Percentiles rank a stretch among this genome's conserved stretches.
Conservation (phyloP, 805 yeast species). For the Myxozyma nipponensis region DNA sequence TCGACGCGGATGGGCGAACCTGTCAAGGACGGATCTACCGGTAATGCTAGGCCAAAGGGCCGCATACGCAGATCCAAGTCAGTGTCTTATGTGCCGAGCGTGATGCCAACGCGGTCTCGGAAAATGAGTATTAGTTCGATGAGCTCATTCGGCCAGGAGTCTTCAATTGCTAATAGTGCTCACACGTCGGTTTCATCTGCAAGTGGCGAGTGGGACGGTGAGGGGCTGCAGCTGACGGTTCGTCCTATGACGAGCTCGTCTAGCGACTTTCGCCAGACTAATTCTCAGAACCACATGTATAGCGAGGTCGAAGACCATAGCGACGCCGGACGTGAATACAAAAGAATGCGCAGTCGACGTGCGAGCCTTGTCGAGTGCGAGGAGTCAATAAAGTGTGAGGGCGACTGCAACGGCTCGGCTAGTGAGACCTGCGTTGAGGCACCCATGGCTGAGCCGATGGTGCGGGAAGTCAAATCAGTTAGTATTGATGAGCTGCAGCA, state of each 20-base stretch:
- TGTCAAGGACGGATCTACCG: background rate
- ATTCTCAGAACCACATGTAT: constrained; percentile 4
- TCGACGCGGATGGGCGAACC: too few relatives aligned
- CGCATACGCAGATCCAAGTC: constrained; percentile 19
- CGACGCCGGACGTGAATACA: constrained; percentile 14
- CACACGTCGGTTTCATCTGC: background rate
- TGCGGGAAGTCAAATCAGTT: background rate
- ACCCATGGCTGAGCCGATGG: background rate
- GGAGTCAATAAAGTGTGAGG: too few relatives aligned
- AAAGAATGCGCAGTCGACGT: constrained; percentile 11
- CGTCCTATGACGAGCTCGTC: background rate
- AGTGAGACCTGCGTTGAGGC: background rate
- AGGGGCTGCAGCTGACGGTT: background rate
- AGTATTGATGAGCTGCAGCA: background rate
- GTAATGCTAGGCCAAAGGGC: background rate
- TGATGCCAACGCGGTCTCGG: constrained; percentile 9
- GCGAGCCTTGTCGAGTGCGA: background rate
- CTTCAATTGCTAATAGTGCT: background rate
- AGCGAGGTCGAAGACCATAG: constrained; percentile 15
- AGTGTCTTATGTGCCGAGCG: constrained; percentile 16
- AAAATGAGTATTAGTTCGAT: constrained; percentile 7
- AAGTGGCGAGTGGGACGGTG: background rate
- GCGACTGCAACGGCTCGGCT: background rate
- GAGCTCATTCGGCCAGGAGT: constrained; percentile 1
- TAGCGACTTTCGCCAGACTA: too few relatives aligned